Evolutionary conservation across 305 asterid genomes (phyloP).

Genomic region (Lippia alba): DNA sequence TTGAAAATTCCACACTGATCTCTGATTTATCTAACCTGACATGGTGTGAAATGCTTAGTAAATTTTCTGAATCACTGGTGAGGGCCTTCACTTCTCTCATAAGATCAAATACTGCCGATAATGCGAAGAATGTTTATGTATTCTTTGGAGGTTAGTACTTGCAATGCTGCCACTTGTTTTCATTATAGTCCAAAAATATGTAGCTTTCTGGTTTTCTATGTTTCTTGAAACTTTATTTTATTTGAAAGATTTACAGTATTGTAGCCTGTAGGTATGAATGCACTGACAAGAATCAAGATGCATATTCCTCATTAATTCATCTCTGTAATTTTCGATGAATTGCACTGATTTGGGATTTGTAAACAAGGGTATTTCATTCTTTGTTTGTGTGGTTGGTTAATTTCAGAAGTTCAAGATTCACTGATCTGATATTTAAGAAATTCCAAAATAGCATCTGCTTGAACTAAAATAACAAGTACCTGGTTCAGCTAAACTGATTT

Average conservation of each 20-base stretch:
- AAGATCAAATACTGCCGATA: conserved; percentile 47
- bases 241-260: conserved; percentile 20
- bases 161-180: conserved; percentile 26
- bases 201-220: neutral
- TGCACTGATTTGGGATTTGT: too few relatives aligned
- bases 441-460: conserved; percentile 19
- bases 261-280: conserved; percentile 1
- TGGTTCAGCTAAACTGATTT: conserved; percentile 32
- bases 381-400: neutral
- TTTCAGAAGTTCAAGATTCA: conserved; percentile 6
- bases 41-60: conserved; percentile 61
- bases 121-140: conserved; percentile 49
- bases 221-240: neutral
- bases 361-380: too few relatives aligned
- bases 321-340: too few relatives aligned
- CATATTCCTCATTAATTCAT: too few relatives aligned
- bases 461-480: conserved; percentile 13
- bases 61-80: conserved; percentile 53
- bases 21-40: conserved; percentile 48
- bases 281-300: neutral
- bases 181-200: conserved; percentile 22
- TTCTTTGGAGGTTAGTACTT: conserved; percentile 62
- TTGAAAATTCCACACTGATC: conserved; percentile 36
- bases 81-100: conserved; percentile 55
- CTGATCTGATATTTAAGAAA: conserved; percentile 5